These are phyloP conservation scores for Trametes elegans DNA, from an alignment of 768 basidiomycete genomes.

Conservation along the genomic window DNA sequence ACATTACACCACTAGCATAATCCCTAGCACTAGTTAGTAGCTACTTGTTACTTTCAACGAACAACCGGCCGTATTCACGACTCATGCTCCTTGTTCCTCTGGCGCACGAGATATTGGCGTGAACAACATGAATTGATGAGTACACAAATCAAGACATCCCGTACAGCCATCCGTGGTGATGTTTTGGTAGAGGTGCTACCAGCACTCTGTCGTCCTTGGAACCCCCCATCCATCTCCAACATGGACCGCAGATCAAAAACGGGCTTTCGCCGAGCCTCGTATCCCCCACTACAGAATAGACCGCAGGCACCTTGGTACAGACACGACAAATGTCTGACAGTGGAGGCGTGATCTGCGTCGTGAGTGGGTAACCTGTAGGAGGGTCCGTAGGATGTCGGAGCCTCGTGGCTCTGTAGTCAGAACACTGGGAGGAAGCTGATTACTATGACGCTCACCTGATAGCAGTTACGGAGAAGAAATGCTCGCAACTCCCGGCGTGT, in stretches of 20 bases:
- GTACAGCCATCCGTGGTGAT: constrained; percentile 37
- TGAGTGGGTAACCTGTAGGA: constrained; percentile 62
- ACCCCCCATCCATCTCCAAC: constrained; percentile 71
- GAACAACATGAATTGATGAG: no score
- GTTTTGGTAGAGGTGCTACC: constrained; percentile 52
- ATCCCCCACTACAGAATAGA: constrained; percentile 67
- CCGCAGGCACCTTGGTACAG: constrained; percentile 70
- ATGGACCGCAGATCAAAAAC: constrained; percentile 67
- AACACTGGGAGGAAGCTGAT: not conserved
- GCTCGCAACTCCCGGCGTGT: constrained; percentile 81
- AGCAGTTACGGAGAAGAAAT: constrained; percentile 70
- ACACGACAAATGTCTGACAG: constrained; percentile 63
- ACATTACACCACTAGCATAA: no score
- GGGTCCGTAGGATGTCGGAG: constrained; percentile 58
- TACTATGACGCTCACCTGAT: constrained; percentile 51
- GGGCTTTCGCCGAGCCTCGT: constrained; percentile 76
- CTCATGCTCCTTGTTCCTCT: no score
- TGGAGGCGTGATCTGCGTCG: constrained; percentile 60
- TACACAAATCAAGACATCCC: not conserved
- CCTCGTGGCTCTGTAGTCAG: constrained; percentile 36
- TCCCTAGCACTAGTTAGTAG: no score
- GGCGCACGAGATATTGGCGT: not conserved
- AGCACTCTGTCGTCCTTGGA: constrained; percentile 44
- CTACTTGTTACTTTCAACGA: no score
- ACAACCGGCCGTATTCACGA: no score